These are phyloP conservation scores for Discostella stelligera DNA, from an alignment of 352 stramenopile species.

Conservation along the genomic window DNA sequence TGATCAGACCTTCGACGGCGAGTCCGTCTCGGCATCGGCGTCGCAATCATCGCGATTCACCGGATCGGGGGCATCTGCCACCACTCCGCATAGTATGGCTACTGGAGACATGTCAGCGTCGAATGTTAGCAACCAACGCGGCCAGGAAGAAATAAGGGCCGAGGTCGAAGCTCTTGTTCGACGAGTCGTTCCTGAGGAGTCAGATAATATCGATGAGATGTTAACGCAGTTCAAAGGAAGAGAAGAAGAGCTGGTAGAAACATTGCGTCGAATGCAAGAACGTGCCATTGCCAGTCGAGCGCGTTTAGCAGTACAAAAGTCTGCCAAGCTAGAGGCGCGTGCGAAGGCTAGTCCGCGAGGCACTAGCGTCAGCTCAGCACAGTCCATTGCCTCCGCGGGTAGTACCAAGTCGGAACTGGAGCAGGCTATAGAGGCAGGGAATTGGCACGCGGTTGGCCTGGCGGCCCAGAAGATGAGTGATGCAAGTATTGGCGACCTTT, in stretches of 20 bases:
- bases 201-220: slow-evolving; percentile 83
- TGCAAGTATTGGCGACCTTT: slow-evolving; percentile 42
- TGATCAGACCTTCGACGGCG: slow-evolving; percentile 47
- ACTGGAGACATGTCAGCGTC: slow-evolving; percentile 34
- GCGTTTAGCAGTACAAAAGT: slow-evolving; percentile 62
- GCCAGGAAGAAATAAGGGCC: slow-evolving; percentile 61
- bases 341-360: slow-evolving; percentile 15
- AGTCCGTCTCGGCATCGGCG: slow-evolving; percentile 41
- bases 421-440: slow-evolving; percentile 69
- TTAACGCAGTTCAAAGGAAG: slow-evolving; percentile 79
- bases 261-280: slow-evolving; percentile 80
- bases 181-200: slow-evolving; percentile 79
- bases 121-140: slow-evolving; percentile 37
- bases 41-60: slow-evolving; percentile 41
- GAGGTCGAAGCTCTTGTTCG: slow-evolving; percentile 77
- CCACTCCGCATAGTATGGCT: slow-evolving; percentile 37
- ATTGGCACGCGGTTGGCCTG: slow-evolving; percentile 76
- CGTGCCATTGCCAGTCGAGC: slow-evolving; percentile 71
- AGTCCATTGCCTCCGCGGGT: slow-evolving; percentile 40
- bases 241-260: slow-evolving; percentile 82
- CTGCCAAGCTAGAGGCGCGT: slow-evolving; percentile 74
- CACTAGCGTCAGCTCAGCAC: slow-evolving; percentile 12
- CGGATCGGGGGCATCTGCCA: slow-evolving; percentile 28
- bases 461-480: slow-evolving; percentile 72
- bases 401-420: slow-evolving; percentile 58